Base-by-base conservation (phyloP, 2,329 filamentous ascomycete genomes). In the Pestalotiopsis sp. region DNA sequence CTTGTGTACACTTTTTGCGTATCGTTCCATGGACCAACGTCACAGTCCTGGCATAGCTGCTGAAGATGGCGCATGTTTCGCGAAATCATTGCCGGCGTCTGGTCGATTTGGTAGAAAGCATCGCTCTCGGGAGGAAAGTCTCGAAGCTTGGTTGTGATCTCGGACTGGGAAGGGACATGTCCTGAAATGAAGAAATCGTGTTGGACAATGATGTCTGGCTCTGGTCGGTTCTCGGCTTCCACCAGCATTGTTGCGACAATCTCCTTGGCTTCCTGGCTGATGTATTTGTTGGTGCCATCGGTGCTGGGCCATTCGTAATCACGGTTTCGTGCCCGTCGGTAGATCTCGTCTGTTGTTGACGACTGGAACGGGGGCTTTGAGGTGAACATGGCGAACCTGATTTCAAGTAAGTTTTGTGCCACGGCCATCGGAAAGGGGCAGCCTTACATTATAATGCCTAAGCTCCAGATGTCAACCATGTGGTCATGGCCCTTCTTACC, bases 341-440 rank as follows among this genome's bases (percentile, higher is more conserved):
- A 96, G 70, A 96, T 96, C 77, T 95, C 93, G 77, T 96, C 93
- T 20, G 93, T 93, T 56, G 93, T 95, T 13, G 91, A 91, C 13
- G 96, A 97, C 81, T 99, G 96, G 80, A 99, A 99, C 0, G 96
- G 96, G 1, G 96, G 95, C 75, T 95, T 97, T 23, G 96, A 97
- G 7, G 96, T 96, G 61, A 98, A 92, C 89, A 99, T 95, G 63
- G 96, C 97, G 82, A 97, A 98, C 80, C 92, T 94, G 73, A n/a
- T 12, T 20, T 62, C 31, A 79, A 41, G 82, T 67, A 68, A 70
- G 27, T 62, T 27, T 36, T 60, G 59, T 45, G 49, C 59, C 14
- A 9, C 25, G 2, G 13, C 59, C 38, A 13, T 62, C 40, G 41
- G 31, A 40, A 36, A 41, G 4, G 7, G n/a, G 57, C 11, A 58